A percentile compares a stretch with the other conserved stretches of the same genome.
These are phyloP conservation scores for Cladosporium sp. DNA, from an alignment of 2,329 filamentous ascomycete species.

Conservation along the genomic window DNA sequence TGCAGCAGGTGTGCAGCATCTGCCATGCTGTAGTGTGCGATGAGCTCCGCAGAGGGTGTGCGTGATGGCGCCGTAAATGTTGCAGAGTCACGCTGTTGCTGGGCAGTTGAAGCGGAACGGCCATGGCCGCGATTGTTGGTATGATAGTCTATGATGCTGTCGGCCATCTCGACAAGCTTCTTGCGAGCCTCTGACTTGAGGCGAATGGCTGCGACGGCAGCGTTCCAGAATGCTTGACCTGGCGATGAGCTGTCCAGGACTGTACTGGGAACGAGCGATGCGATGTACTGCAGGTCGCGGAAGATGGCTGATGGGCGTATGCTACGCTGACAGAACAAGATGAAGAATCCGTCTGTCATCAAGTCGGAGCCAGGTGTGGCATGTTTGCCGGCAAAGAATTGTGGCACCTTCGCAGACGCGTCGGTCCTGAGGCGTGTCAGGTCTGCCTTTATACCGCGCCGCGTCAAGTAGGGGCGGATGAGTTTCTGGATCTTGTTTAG, in stretches of 20 bases:
- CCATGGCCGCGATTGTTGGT: slow-evolving; percentile 55
- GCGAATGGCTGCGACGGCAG: slow-evolving; percentile 79
- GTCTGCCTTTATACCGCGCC: slow-evolving; percentile 3
- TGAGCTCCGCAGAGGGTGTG: slow-evolving; percentile 26
- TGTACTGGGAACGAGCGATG: slow-evolving; percentile 55
- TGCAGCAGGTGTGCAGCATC: slow-evolving; percentile 88
- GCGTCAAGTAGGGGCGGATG: slow-evolving; percentile 22
- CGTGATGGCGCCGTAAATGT: slow-evolving; percentile 26
- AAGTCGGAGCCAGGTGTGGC: neutral
- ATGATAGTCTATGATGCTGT: slow-evolving; percentile 65
- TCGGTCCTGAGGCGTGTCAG: neutral
- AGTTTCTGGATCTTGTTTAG: slow-evolving; percentile 79
- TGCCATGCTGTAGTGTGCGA: slow-evolving; percentile 64
- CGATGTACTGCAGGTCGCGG: slow-evolving; percentile 52
- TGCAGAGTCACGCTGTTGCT: slow-evolving; percentile 30
- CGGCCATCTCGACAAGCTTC: slow-evolving; percentile 73
- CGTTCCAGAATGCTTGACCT: slow-evolving; percentile 83
- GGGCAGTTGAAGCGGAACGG: slow-evolving; percentile 28
- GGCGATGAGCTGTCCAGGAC: slow-evolving; percentile 55
- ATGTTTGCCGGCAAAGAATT: neutral
- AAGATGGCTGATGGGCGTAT: slow-evolving; percentile 46
- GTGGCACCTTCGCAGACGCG: neutral
- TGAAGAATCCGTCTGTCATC: slow-evolving; percentile 24
- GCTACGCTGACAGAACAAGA: slow-evolving; percentile 41
- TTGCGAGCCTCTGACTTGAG: slow-evolving; percentile 84